A percentile compares a stretch with the other conserved stretches of the same genome.
Conservation (phyloP, 345 rosid genomes). For the Eucalyptus microcorys region DNA sequence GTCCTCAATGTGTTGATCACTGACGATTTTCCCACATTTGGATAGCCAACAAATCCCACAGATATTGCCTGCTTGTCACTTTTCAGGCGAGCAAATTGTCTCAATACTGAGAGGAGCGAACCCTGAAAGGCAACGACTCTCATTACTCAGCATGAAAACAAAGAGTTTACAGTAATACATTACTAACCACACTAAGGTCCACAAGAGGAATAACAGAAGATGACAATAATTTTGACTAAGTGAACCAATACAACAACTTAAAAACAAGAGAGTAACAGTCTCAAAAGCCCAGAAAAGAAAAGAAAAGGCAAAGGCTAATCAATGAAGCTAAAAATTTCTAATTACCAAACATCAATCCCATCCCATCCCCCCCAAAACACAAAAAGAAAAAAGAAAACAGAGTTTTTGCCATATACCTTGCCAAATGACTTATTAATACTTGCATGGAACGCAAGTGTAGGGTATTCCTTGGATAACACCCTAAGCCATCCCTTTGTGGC, state of each 20-base stretch:
- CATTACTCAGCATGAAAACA: background rate
- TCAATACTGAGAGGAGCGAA: conserved; percentile 76
- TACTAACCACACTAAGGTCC: background rate
- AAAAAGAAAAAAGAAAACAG: background rate
- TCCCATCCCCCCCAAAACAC: background rate
- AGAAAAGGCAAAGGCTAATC: background rate
- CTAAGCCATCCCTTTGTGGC: conserved; percentile 94
- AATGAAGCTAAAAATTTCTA: background rate
- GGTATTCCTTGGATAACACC: conserved; percentile 78
- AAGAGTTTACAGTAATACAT: background rate
- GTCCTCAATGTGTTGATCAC: conserved; percentile 93
- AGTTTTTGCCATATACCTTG: conserved; percentile 37
- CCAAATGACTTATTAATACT: conserved; percentile 88
- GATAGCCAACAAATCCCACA: conserved; percentile 95
- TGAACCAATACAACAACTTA: background rate
- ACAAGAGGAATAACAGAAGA: background rate
- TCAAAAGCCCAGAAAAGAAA: background rate
- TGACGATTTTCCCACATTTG: conserved; percentile 96
- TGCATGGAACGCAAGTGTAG: conserved; percentile 96
- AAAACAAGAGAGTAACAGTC: background rate
- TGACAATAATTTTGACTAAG: background rate
- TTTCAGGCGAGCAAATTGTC: conserved; percentile 85
- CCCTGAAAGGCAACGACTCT: conserved; percentile 36
- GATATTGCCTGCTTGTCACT: conserved; percentile 95
- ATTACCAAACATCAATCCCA: background rate